phyloP scores from a whole-genome alignment of 225 moss, liverwort and hornwort species.

The Thuidium tamariscinum region DNA sequence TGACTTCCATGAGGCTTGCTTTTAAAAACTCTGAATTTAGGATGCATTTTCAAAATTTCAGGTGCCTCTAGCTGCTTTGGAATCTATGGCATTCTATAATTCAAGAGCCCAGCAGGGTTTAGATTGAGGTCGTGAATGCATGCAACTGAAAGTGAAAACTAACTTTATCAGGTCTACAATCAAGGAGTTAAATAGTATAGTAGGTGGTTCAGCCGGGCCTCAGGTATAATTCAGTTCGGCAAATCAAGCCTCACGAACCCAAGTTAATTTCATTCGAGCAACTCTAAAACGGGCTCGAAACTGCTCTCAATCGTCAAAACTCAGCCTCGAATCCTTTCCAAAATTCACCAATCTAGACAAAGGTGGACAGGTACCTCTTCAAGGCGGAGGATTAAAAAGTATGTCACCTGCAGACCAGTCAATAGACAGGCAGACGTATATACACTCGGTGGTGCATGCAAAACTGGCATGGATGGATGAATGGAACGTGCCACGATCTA shows the following conservation, averaged over 20 bases:
- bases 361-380: background rate
- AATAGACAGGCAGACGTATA: background rate
- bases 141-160: background rate
- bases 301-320: background rate
- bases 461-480: background rate
- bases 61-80: background rate
- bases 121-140: background rate
- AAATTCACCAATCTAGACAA: too few species aligned
- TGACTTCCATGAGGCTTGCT: too few species aligned
- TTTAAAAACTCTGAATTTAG: too few species aligned
- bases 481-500: background rate
- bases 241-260: background rate
- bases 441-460: background rate
- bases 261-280: too few species aligned
- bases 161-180: background rate
- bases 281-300: background rate
- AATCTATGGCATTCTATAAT: background rate
- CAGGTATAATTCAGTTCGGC: background rate
- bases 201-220: background rate
- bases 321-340: background rate
- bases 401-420: background rate
- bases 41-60: too few species aligned
- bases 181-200: background rate
- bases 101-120: background rate
- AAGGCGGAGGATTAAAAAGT: background rate